Conservation (phyloP, 495 filamentous ascomycete species). For the Penicillium silybi region DNA sequence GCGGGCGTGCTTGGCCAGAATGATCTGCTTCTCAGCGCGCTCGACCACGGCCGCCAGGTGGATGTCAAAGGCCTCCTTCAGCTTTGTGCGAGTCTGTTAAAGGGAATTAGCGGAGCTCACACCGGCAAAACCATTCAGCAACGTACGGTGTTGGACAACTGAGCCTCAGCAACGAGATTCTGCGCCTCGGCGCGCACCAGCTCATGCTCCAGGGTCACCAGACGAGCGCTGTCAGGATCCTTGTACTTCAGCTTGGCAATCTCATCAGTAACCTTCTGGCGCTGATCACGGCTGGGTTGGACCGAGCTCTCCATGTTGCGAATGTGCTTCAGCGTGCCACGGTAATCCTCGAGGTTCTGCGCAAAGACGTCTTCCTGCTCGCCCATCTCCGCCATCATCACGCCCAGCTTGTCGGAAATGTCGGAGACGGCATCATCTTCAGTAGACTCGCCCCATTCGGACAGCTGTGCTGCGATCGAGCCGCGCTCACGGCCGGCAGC, state of each 20-base stretch:
- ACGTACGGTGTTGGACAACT: constrained; percentile 84
- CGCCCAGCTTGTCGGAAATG: constrained; percentile 89
- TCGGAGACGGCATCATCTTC: constrained; percentile 82
- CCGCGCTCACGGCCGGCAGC: constrained; percentile 74
- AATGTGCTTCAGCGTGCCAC: constrained; percentile 78
- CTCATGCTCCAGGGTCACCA: constrained; percentile 89
- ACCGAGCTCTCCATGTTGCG: constrained; percentile 88
- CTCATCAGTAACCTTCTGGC: constrained; percentile 81
- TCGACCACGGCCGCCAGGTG: constrained; percentile 88
- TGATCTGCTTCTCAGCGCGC: constrained; percentile 91
- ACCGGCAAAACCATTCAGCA: neutral
- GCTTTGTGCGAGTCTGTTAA: constrained; percentile 75
- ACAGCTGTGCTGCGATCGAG: constrained; percentile 83
- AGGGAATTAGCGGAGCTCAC: constrained; percentile 5
- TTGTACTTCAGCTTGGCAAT: constrained; percentile 84
- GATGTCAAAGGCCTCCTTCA: constrained; percentile 87
- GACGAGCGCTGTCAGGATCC: constrained; percentile 71
- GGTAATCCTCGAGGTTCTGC: constrained; percentile 77
- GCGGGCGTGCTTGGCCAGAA: constrained; percentile 84
- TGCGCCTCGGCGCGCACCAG: constrained; percentile 93
- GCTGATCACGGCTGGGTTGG: constrained; percentile 84
- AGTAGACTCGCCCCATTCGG: constrained; percentile 92
- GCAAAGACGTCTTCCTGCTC: constrained; percentile 89
- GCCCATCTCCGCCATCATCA: constrained; percentile 84
- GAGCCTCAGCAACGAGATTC: constrained; percentile 91